phyloP scores from a whole-genome alignment of 495 filamentous ascomycete genomes.

The Xylaria palmicola region DNA sequence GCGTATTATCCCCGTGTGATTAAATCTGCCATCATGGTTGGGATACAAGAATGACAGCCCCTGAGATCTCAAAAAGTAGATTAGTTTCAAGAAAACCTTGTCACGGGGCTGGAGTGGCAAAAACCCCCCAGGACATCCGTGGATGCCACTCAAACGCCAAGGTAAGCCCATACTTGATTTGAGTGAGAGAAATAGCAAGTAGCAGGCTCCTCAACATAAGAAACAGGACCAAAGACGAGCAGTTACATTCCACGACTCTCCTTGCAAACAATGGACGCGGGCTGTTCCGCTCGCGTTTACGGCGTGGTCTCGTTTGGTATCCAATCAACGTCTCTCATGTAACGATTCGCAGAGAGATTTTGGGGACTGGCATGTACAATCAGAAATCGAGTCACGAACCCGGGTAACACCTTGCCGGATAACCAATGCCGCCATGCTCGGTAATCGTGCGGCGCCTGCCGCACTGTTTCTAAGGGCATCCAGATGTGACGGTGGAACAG shows the following conservation, averaged over 20 bases:
- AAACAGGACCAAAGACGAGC: too few species aligned
- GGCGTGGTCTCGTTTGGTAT: not conserved
- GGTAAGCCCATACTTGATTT: not conserved
- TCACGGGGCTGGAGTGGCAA: not conserved
- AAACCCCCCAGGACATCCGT: not conserved
- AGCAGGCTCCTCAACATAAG: not conserved
- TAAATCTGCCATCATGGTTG: not conserved
- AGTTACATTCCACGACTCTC: too few species aligned
- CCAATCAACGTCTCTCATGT: not conserved
- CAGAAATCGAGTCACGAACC: not conserved
- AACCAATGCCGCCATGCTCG: not conserved
- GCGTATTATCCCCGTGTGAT: too few species aligned
- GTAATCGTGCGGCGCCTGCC: not conserved
- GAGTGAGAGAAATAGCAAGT: not conserved
- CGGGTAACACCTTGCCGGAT: not conserved
- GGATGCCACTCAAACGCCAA: not conserved
- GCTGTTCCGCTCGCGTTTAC: not conserved
- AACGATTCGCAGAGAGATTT: not conserved
- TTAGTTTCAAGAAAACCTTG: not conserved
- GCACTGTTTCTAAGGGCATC: not conserved
- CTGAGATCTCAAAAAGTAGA: not conserved
- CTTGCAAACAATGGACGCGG: not conserved
- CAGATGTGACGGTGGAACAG: not conserved
- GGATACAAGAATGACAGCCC: not conserved
- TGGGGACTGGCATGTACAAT: not conserved